Conservation (phyloP, 2,329 filamentous ascomycete species). For the Botrytis fabae region DNA sequence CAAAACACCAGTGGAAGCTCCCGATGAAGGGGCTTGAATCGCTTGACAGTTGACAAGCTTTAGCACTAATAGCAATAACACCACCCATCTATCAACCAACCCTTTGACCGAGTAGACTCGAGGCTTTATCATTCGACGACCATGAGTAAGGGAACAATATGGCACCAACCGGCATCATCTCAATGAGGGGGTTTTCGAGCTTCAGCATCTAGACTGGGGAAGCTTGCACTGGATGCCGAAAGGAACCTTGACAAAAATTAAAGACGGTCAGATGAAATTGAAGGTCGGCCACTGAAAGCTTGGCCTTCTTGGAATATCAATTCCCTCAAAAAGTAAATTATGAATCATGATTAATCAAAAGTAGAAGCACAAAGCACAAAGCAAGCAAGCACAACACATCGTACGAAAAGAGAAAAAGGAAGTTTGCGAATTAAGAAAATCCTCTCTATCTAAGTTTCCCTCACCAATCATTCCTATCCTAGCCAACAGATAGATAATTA, state of each 20-base stretch:
- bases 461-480: not conserved
- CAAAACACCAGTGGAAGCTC: not conserved
- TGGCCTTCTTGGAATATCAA: conserved; percentile 16
- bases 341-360: conserved; percentile 12
- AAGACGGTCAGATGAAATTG: conserved; percentile 3
- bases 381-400: not conserved
- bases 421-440: too few species aligned
- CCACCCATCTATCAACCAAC: not conserved
- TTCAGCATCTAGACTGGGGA: not conserved
- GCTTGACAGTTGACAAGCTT: conserved; percentile 1
- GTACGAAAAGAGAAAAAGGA: not conserved
- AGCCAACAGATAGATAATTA: not conserved
- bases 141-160: not conserved
- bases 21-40: conserved; percentile 9
- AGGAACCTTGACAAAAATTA: not conserved
- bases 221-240: not conserved
- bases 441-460: not conserved
- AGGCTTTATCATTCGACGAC: not conserved
- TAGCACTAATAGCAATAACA: not conserved
- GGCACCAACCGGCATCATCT: not conserved
- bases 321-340: not conserved
- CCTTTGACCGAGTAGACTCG: not conserved
- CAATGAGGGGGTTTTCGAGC: not conserved
- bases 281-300: conserved; percentile 11
- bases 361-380: not conserved